A percentile compares a stretch with the other conserved stretches of the same genome.
These are phyloP conservation scores for Laburnicola sp. DNA, from an alignment of 2,329 filamentous ascomycete genomes.

Conservation along the genomic window DNA sequence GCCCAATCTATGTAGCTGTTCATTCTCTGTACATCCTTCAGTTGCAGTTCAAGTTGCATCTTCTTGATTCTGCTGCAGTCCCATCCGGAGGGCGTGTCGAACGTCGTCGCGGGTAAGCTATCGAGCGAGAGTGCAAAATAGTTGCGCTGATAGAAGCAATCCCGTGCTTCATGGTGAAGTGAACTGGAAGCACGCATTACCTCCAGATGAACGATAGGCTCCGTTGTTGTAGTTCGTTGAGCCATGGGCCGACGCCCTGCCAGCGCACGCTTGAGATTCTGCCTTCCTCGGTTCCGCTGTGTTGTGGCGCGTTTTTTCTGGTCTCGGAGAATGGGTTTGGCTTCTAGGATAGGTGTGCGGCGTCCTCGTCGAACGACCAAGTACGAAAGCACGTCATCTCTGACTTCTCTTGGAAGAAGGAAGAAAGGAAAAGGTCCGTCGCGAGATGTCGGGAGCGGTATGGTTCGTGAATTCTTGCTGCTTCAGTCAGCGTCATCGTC, in stretches of 20 bases:
- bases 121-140: slow-evolving; percentile 35
- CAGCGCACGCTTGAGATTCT: slow-evolving; percentile 29
- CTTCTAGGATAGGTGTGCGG: slow-evolving; percentile 25
- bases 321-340: slow-evolving; percentile 26
- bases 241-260: slow-evolving; percentile 25
- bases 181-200: slow-evolving; percentile 26
- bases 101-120: slow-evolving; percentile 23
- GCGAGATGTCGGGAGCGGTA: background rate
- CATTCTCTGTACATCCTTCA: slow-evolving; percentile 39
- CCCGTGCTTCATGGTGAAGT: slow-evolving; percentile 29
- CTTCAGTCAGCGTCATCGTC: background rate
- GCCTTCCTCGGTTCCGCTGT: slow-evolving; percentile 24
- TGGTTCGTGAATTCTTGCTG: background rate
- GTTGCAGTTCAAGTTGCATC: slow-evolving; percentile 32
- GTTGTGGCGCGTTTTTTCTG: slow-evolving; percentile 31
- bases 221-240: slow-evolving; percentile 14
- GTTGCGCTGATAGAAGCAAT: slow-evolving; percentile 33
- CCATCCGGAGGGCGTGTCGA: slow-evolving; percentile 34
- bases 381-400: slow-evolving; percentile 35
- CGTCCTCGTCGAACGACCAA: slow-evolving; percentile 26
- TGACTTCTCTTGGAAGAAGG: slow-evolving; percentile 31
- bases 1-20: slow-evolving; percentile 38
- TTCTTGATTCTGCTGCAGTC: slow-evolving; percentile 26
- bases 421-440: slow-evolving; percentile 31
- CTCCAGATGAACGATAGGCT: slow-evolving; percentile 27